Evolutionary conservation across 2,329 filamentous ascomycete genomes (phyloP).

Genomic region (Aspergillus unguis): DNA sequence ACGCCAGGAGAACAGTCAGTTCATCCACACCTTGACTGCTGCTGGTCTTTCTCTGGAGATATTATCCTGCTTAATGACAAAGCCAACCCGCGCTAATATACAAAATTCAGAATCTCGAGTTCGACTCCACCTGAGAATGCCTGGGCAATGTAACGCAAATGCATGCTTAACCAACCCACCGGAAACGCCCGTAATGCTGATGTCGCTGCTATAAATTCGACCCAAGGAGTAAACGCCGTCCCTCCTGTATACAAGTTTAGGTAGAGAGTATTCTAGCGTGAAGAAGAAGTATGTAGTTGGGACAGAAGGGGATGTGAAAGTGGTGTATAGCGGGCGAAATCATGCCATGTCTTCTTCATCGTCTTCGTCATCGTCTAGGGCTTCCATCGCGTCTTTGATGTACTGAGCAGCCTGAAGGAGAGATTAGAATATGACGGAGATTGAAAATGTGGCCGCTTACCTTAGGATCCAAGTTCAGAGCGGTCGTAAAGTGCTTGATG

Average conservation of each 20-base stretch:
- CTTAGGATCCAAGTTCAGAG: constrained; percentile 94
- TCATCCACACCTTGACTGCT: constrained; percentile 18
- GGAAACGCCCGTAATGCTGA: constrained; percentile 27
- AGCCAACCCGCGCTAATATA: constrained; percentile 36
- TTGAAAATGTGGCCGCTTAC: constrained; percentile 47
- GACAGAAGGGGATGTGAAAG: not conserved
- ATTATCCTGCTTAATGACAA: constrained; percentile 17
- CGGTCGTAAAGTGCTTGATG: constrained; percentile 92
- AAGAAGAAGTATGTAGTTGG: not conserved
- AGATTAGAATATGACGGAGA: constrained; percentile 9
- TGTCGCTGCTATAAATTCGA: constrained; percentile 19
- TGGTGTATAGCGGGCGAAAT: constrained; percentile 17
- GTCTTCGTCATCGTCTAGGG: constrained; percentile 68
- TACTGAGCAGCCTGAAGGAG: constrained; percentile 71
- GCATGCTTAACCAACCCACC: constrained; percentile 25
- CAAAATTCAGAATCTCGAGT: constrained; percentile 29
- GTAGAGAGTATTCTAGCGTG: constrained; percentile 7
- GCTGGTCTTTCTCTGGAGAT: constrained; percentile 17
- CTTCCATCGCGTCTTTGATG: constrained; percentile 96
- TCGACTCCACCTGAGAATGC: constrained; percentile 12
- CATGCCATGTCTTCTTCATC: constrained; percentile 54
- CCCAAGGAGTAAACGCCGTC: constrained; percentile 21
- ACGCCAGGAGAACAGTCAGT: constrained; percentile 17
- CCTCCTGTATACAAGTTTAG: constrained; percentile 15
- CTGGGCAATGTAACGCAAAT: constrained; percentile 29